Evolutionary conservation across 208 protist genomes (phyloP).

Genomic region (Crithidia bombi): DNA sequence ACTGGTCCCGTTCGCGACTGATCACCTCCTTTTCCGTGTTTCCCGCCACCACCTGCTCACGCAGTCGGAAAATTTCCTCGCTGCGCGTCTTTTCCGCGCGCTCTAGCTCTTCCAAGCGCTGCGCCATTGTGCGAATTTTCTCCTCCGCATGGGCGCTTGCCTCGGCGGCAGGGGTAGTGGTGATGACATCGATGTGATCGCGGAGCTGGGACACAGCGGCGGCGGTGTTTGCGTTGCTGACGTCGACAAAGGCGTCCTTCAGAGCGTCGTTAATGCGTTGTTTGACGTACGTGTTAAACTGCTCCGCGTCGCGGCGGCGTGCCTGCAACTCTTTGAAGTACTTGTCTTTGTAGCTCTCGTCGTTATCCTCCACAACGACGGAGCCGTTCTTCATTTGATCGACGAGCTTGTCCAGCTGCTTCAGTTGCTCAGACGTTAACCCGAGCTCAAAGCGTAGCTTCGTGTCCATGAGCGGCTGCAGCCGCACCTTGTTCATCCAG

Average conservation of each 20-base stretch:
- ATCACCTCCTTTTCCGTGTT: conserved; percentile 65
- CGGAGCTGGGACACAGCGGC: conserved; percentile 57
- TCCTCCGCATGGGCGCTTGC: conserved; percentile 29
- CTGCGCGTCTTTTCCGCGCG: conserved; percentile 60
- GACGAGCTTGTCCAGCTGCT: conserved; percentile 79
- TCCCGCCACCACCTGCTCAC: conserved; percentile 61
- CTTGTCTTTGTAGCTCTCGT: conserved; percentile 77
- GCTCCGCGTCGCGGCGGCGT: conserved; percentile 64
- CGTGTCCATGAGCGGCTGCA: conserved; percentile 88
- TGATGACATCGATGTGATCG: conserved; percentile 72
- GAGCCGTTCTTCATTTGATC: conserved; percentile 84
- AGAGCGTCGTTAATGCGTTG: conserved; percentile 72
- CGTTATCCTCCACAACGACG: conserved; percentile 65
- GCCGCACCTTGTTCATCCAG: conserved; percentile 92
- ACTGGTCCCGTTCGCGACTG: conserved; percentile 77
- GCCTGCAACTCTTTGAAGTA: conserved; percentile 75
- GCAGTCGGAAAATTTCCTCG: conserved; percentile 47
- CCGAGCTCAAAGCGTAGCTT: conserved; percentile 87
- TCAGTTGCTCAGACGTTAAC: conserved; percentile 81
- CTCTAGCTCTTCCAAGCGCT: conserved; percentile 70
- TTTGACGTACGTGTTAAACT: conserved; percentile 83
- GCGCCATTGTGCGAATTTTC: conserved; percentile 43
- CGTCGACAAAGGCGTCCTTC: conserved; percentile 54
- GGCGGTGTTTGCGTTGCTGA: conserved; percentile 36
- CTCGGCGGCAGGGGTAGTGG: conserved; percentile 22